Base-by-base conservation (phyloP, 1,284 basidiomycete genomes). In the Coniferiporia weirii region DNA sequence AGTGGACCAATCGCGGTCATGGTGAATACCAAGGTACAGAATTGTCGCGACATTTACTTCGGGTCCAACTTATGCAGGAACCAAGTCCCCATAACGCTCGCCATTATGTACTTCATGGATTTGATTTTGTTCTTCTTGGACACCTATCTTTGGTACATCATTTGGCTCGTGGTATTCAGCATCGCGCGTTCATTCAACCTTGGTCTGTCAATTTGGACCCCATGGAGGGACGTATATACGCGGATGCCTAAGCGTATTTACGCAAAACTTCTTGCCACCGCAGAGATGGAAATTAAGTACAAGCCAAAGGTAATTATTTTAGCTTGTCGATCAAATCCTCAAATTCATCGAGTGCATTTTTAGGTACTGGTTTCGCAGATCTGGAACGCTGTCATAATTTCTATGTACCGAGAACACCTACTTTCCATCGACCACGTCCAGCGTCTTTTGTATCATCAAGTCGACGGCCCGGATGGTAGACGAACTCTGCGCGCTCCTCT, bases 41-140 rank as follows among this genome's bases (percentile, higher is more conserved):
- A 83, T 52, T 98, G 95, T 73, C 81, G 70, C 63, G 95, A 97
- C 75, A 87, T 79, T 73, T 76, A 87, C 62, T 91, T 97, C 68
- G 93, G 93, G 17, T 76, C 70, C 59, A 79, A 77, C 1, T 78
- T 97, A 6, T 97, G 95, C 76, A 79, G 82, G 50, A 93, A 95
- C 69, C 95, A 98, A 62, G 89, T 95, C 46, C 83, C 87, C 0
- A 96, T 97, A 75, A 86, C 95, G 0, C 81, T 98, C 61, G 78
- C 93, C 27, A 92, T 96, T 80, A 98, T 97, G 95, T 97, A 95
- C 75, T 72, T 95, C 72, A 95, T 98, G 94, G 95, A 97, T 70
- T 74, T 97, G 60, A 80, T 91, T 54, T 79, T 97, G 65, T 98
- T 97, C 85, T 98, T 98, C 84, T 77, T 98, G 74, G 95, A 98